phyloP scores from a whole-genome alignment of 768 basidiomycete genomes.

The Mrakia blollopis region DNA sequence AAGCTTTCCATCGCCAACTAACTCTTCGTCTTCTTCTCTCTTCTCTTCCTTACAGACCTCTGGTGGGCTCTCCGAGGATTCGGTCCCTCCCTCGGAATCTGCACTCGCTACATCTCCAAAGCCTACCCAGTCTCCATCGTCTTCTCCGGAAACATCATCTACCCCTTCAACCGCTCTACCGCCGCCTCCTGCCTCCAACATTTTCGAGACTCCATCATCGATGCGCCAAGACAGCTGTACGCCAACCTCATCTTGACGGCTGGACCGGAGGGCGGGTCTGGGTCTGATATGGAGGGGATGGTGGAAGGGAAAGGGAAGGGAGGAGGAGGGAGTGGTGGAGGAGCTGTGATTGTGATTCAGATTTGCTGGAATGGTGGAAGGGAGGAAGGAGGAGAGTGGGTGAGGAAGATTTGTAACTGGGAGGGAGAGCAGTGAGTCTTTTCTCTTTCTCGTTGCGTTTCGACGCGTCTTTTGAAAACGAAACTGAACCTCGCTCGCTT shows the following conservation, averaged over 20 bases:
- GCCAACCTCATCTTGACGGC: conserved; percentile 86
- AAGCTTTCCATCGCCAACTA: background rate
- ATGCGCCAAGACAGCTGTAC: conserved; percentile 79
- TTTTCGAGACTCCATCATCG: conserved; percentile 88
- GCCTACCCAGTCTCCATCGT: conserved; percentile 86
- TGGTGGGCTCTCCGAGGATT: conserved; percentile 86
- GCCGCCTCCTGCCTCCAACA: conserved; percentile 52
- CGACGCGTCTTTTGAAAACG: too few relatives aligned
- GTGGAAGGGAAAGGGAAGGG: conserved; percentile 45
- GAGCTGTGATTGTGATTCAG: conserved; percentile 78
- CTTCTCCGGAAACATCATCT: conserved; percentile 87
- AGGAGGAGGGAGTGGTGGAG: conserved; percentile 56
- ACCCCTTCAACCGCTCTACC: conserved; percentile 71
- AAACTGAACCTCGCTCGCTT: background rate
- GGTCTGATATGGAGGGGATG: background rate
- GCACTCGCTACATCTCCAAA: conserved; percentile 80
- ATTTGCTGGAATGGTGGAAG: conserved; percentile 80
- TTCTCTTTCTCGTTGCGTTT: background rate
- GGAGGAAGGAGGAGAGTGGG: conserved; percentile 67
- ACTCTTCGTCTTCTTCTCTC: conserved; percentile 1
- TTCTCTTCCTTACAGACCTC: conserved; percentile 53
- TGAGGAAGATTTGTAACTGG: conserved; percentile 79
- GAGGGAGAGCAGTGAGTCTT: conserved; percentile 57
- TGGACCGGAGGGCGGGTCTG: conserved; percentile 45
- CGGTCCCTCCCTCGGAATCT: conserved; percentile 75